Evolutionary conservation across 345 rosid species (phyloP).

Genomic region (Psidium guajava): DNA sequence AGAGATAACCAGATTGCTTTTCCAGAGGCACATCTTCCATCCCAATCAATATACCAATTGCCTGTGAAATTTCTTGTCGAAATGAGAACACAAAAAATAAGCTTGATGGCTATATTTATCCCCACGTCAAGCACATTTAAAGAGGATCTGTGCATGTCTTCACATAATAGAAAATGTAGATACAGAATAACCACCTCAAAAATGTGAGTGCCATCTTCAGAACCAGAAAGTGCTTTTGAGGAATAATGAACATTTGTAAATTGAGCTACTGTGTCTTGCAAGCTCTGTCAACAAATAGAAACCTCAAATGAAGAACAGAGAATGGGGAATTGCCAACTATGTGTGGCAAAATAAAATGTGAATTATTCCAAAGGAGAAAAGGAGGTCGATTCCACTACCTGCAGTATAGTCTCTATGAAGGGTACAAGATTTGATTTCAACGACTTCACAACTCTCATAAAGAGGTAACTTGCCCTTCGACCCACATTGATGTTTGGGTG

Average conservation of each 20-base stretch:
- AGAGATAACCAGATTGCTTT: constrained; percentile 85
- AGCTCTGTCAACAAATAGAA: constrained; percentile 34
- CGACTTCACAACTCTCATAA: constrained; percentile 79
- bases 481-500: constrained; percentile 73
- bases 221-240: constrained; percentile 39
- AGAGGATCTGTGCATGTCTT: not conserved
- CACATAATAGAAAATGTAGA: not conserved
- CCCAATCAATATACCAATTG: constrained; percentile 87
- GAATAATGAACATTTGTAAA: constrained; percentile 44
- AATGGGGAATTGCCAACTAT: not conserved
- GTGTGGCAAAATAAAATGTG: not conserved
- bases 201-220: constrained; percentile 84
- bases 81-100: not conserved
- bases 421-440: constrained; percentile 87
- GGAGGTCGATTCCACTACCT: constrained; percentile 27
- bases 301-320: not conserved
- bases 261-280: constrained; percentile 67
- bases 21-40: constrained; percentile 75
- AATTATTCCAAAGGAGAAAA: not conserved
- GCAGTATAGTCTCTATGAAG: constrained; percentile 72
- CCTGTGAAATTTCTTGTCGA: constrained; percentile 24
- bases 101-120: not conserved
- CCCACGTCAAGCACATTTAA: not conserved
- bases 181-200: constrained; percentile 53
- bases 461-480: constrained; percentile 82